phyloP scores from a whole-genome alignment of 164 flowering plant genomes.

The Piper longum region DNA sequence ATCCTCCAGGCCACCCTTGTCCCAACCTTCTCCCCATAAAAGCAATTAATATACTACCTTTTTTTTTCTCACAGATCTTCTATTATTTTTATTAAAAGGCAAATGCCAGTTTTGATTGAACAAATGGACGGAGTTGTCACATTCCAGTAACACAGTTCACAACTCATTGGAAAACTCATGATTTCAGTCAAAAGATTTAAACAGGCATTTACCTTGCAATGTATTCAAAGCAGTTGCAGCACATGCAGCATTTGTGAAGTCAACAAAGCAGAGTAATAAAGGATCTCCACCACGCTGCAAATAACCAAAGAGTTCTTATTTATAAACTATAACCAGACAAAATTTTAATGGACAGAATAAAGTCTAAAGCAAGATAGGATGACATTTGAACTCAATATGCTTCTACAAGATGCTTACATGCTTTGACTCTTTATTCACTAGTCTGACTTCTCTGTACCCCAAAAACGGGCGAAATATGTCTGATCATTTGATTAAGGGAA shows the following conservation, averaged over 20 bases:
- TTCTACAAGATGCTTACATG: slow-evolving; percentile 27
- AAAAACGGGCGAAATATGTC: slow-evolving; percentile 83
- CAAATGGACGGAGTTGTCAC: too few species aligned
- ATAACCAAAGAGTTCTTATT: neutral
- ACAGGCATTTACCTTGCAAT: slow-evolving; percentile 39
- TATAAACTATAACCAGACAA: neutral
- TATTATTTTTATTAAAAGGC: too few species aligned
- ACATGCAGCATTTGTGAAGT: slow-evolving; percentile 46
- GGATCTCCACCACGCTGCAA: slow-evolving; percentile 63
- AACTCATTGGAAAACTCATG: neutral
- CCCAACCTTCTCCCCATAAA: too few species aligned
- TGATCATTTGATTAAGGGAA: slow-evolving; percentile 18
- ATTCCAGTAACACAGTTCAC: too few species aligned
- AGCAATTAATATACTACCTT: too few species aligned
- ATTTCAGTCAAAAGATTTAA: neutral
- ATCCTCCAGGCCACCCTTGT: too few species aligned
- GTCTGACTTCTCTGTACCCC: slow-evolving; percentile 65
- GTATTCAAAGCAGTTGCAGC: slow-evolving; percentile 60
- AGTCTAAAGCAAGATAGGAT: neutral
- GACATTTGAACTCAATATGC: neutral
- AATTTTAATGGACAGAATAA: too few species aligned
- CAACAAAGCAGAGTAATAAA: slow-evolving; percentile 60
- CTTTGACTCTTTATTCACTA: slow-evolving; percentile 55
- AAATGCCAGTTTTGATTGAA: too few species aligned
- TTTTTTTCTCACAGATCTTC: too few species aligned